Evolutionary conservation across 805 yeast species (phyloP).

Genomic region (Lachancea sp.): DNA sequence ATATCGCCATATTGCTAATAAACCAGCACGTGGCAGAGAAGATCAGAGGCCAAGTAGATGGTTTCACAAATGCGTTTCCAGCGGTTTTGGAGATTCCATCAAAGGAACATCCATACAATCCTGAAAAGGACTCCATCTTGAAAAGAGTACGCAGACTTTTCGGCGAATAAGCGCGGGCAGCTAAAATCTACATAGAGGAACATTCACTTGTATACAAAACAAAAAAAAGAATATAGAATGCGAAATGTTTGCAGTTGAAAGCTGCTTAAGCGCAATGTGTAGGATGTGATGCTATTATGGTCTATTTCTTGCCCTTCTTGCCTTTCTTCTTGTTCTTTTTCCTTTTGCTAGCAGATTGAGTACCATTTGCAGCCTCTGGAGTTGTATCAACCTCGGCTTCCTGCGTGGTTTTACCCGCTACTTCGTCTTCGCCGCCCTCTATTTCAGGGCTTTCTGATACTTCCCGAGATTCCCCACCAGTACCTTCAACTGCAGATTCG

Average conservation of each 20-base stretch:
- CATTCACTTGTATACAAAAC: constrained; percentile 1
- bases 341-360: constrained; percentile 10
- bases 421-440: constrained; percentile 12
- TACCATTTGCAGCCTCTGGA: constrained; percentile 10
- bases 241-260: no score
- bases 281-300: no score
- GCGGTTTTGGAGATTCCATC: constrained; percentile 96
- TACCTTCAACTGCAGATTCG: not conserved
- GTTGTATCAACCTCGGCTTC: constrained; percentile 16
- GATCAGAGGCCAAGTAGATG: constrained; percentile 76
- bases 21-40: constrained; percentile 93
- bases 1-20: constrained; percentile 86
- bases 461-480: not conserved
- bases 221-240: not conserved
- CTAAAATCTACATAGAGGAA: constrained; percentile 3
- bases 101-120: constrained; percentile 97
- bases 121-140: constrained; percentile 93
- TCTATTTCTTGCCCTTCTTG: constrained; percentile 18
- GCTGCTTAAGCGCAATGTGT: no score
- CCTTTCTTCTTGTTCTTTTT: constrained; percentile 32
- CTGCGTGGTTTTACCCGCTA: constrained; percentile 8
- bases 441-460: not conserved
- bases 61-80: constrained; percentile 86
- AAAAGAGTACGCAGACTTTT: constrained; percentile 90
- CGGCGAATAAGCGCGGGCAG: constrained; percentile 57